A percentile compares a stretch with the other conserved stretches of the same genome.
phyloP scores from a whole-genome alignment of 2,329 filamentous ascomycete genomes.

The Phoma herbarum region DNA sequence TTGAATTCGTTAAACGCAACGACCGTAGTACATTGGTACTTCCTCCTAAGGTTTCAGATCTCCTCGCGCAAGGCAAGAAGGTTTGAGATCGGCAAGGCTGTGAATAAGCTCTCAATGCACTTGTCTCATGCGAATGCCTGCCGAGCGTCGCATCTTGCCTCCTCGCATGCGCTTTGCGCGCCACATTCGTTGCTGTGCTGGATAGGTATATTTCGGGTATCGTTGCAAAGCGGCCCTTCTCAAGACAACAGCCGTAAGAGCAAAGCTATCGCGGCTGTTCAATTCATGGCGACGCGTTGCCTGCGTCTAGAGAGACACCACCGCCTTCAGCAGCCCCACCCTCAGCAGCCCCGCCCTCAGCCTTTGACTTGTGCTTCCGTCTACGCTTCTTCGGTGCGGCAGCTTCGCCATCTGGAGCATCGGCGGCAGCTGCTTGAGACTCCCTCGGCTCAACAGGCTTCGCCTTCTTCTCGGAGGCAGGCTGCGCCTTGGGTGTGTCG shows the following conservation, averaged over 20 bases:
- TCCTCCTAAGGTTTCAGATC: conserved; percentile 81
- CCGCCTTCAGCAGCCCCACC: conserved; percentile 17
- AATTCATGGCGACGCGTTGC: conserved; percentile 34
- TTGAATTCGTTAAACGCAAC: conserved; percentile 92
- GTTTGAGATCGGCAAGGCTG: conserved; percentile 44
- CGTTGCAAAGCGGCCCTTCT: conserved; percentile 4
- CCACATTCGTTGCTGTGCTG: background rate
- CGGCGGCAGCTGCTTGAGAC: conserved; percentile 16
- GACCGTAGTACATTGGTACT: conserved; percentile 85
- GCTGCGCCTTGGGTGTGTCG: conserved; percentile 22
- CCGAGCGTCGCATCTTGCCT: background rate
- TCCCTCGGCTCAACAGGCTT: conserved; percentile 21
- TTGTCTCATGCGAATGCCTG: background rate
- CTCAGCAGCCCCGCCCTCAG: conserved; percentile 29
- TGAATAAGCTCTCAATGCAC: background rate
- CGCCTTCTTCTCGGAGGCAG: conserved; percentile 28
- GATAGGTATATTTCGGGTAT: conserved; percentile 21
- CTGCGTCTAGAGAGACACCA: conserved; percentile 21
- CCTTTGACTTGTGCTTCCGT: conserved; percentile 51
- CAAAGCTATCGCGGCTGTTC: background rate
- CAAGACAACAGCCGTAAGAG: background rate
- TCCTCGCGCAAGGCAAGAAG: conserved; percentile 60
- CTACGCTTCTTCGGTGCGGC: conserved; percentile 49
- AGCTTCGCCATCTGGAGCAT: conserved; percentile 33
- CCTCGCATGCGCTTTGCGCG: background rate